Percentiles rank a stretch among this genome's conserved stretches.
phyloP scores from a whole-genome alignment of 2,329 filamentous ascomycete species.

The Nothophoma quercina region DNA sequence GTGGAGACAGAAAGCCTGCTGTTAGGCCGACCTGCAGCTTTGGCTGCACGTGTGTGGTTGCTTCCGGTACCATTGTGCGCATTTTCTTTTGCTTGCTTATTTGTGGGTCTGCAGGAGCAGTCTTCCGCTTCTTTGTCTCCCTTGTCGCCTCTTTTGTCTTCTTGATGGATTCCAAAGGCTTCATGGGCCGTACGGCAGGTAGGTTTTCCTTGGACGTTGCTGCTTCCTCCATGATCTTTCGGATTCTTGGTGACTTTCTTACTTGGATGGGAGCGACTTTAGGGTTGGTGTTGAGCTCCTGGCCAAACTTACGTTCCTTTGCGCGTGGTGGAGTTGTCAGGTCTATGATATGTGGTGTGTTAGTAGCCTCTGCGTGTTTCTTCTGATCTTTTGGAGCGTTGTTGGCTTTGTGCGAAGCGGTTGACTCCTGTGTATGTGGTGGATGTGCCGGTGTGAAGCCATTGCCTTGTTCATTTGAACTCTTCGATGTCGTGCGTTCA shows the following conservation, averaged over 20 bases:
- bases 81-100: neutral
- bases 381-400: neutral
- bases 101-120: neutral
- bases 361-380: neutral
- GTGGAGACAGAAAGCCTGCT: neutral
- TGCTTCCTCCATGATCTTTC: neutral
- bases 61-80: neutral
- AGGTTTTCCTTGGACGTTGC: neutral
- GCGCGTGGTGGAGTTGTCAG: neutral
- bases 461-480: neutral
- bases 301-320: conserved; percentile 4
- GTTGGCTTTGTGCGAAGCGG: neutral
- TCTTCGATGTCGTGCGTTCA: neutral
- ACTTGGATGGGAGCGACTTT: neutral
- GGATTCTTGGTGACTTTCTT: neutral
- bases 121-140: conserved; percentile 2
- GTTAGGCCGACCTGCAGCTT: neutral
- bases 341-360: neutral
- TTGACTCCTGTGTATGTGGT: neutral
- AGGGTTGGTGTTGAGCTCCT: conserved; percentile 3
- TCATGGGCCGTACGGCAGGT: neutral
- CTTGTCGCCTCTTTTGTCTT: neutral
- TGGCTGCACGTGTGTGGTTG: neutral
- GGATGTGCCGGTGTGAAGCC: neutral
- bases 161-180: neutral